Conservation (phyloP, 1,284 basidiomycete genomes). For the Coniophora puteana region DNA sequence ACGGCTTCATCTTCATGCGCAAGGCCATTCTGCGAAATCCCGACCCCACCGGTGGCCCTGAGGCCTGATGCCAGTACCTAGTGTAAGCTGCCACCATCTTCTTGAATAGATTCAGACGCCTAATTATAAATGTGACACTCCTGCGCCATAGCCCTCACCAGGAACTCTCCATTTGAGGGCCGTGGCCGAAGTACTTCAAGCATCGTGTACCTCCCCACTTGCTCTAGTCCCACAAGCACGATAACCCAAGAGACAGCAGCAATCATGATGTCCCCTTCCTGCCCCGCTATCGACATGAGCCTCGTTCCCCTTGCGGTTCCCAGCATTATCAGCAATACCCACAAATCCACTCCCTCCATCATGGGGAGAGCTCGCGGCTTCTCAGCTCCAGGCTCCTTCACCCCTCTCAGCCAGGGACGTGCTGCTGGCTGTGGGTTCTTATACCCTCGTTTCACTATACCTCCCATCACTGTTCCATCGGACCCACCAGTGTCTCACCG, state of each 20-base stretch:
- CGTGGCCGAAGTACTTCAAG: constrained; percentile 87
- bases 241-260: constrained; percentile 55
- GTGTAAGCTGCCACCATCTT: constrained; percentile 54
- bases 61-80: constrained; percentile 90
- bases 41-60: constrained; percentile 90
- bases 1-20: constrained; percentile 93
- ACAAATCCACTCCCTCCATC: constrained; percentile 36
- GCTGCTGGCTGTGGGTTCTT: constrained; percentile 52
- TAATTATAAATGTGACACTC: too few relatives aligned
- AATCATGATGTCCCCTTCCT: constrained; percentile 69
- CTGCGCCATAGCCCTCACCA: constrained; percentile 66
- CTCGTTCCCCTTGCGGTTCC: constrained; percentile 62
- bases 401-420: constrained; percentile 52
- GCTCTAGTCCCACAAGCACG: constrained; percentile 77
- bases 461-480: constrained; percentile 77
- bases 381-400: constrained; percentile 75
- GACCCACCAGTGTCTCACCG: constrained; percentile 58
- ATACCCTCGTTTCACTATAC: constrained; percentile 63
- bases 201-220: constrained; percentile 88
- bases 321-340: constrained; percentile 33
- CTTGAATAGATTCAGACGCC: too few relatives aligned
- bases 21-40: constrained; percentile 90
- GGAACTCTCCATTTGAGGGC: constrained; percentile 83
- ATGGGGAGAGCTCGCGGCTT: constrained; percentile 71
- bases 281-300: constrained; percentile 64